Evolutionary conservation across 352 stramenopile genomes (phyloP).

Genomic region (Globisporangium irregulare): DNA sequence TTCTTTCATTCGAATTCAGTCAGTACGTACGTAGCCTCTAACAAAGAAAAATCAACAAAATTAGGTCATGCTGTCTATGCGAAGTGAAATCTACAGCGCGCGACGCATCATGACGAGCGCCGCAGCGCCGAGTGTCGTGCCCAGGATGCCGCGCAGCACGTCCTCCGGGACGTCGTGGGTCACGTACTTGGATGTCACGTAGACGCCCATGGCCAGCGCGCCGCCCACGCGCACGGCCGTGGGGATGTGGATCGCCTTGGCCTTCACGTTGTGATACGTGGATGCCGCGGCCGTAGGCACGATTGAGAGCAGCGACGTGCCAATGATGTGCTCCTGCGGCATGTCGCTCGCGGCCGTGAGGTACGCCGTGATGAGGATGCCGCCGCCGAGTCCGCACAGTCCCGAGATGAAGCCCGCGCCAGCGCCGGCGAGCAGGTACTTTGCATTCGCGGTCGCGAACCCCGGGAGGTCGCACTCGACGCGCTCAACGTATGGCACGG

Average conservation of each 20-base stretch:
- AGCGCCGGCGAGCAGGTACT: slow-evolving; percentile 74
- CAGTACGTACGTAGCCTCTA: not conserved
- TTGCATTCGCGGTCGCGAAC: slow-evolving; percentile 61
- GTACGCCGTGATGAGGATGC: slow-evolving; percentile 86
- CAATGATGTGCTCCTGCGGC: slow-evolving; percentile 80
- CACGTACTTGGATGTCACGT: slow-evolving; percentile 81
- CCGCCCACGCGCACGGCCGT: slow-evolving; percentile 66
- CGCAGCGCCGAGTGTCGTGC: slow-evolving; percentile 60
- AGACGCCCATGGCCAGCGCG: slow-evolving; percentile 58
- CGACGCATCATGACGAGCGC: slow-evolving; percentile 82
- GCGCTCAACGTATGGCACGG: slow-evolving; percentile 44
- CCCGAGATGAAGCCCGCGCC: slow-evolving; percentile 82
- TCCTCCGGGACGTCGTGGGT: slow-evolving; percentile 78
- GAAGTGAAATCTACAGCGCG: slow-evolving; percentile 43
- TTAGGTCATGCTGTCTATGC: not conserved
- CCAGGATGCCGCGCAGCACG: slow-evolving; percentile 66
- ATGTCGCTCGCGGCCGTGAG: slow-evolving; percentile 84
- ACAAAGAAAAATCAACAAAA: not conserved
- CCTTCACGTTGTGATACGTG: slow-evolving; percentile 77
- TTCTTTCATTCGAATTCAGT: slow-evolving; percentile 5
- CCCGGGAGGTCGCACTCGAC: slow-evolving; percentile 32
- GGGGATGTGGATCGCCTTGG: slow-evolving; percentile 76
- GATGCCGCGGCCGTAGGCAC: slow-evolving; percentile 78
- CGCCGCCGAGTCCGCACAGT: slow-evolving; percentile 75
- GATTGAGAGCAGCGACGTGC: slow-evolving; percentile 80